Evolutionary conservation across 352 stramenopile species (phyloP).

Genomic region (Phytophthora quininea): DNA sequence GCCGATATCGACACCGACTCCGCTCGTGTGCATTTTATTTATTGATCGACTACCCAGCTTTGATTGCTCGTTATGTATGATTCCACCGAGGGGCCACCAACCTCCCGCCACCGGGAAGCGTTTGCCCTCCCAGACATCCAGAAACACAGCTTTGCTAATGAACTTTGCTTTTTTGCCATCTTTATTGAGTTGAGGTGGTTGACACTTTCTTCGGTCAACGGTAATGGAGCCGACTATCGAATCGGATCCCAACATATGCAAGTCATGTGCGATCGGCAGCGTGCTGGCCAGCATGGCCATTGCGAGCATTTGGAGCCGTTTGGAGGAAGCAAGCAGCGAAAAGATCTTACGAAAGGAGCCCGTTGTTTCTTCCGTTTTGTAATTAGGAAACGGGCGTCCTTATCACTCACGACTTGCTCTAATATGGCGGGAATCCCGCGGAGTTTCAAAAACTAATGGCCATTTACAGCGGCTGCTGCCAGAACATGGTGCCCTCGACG

Average conservation of each 20-base stretch:
- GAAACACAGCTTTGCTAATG: constrained; percentile 38
- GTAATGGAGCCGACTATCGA: not conserved
- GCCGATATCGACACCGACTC: constrained; percentile 18
- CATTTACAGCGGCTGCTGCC: constrained; percentile 61
- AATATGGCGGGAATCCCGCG: constrained; percentile 9
- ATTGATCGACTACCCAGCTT: constrained; percentile 42
- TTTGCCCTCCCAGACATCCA: constrained; percentile 12
- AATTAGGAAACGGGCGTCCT: constrained; percentile 15
- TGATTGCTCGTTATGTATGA: constrained; percentile 50
- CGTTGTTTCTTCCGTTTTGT: constrained; percentile 18
- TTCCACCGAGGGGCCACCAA: constrained; percentile 30
- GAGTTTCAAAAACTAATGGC: constrained; percentile 26
- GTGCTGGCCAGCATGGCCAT: not conserved
- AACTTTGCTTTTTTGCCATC: constrained; percentile 34
- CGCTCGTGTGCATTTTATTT: constrained; percentile 49
- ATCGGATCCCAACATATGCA: not conserved
- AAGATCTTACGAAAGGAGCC: constrained; percentile 23
- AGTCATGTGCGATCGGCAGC: not conserved
- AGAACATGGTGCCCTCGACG: constrained; percentile 88
- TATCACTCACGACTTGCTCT: constrained; percentile 14
- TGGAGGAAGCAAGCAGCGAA: not conserved
- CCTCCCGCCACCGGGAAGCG: constrained; percentile 4
- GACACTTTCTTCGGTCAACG: not conserved
- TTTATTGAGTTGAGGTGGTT: not conserved
- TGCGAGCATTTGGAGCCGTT: not conserved